Percentiles rank a stretch among this genome's conserved stretches.
Conservation (phyloP, 2,329 filamentous ascomycete genomes). For the Fusarium sp. region DNA sequence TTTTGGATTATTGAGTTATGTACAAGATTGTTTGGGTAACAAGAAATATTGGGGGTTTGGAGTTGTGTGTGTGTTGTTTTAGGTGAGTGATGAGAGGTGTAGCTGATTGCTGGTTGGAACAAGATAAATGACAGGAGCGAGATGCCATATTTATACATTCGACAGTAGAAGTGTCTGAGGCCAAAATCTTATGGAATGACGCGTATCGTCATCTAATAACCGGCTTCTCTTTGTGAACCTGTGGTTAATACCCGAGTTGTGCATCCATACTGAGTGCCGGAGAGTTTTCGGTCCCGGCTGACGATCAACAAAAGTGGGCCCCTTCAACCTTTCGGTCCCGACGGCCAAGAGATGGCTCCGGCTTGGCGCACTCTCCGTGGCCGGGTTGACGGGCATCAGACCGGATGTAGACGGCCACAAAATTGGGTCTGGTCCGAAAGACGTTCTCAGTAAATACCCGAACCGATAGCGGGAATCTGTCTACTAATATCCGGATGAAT, state of each 20-base stretch:
- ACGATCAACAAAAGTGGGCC: not conserved
- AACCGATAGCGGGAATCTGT: no score
- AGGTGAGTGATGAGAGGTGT: not conserved
- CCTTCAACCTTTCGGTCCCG: not conserved
- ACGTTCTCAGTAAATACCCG: no score
- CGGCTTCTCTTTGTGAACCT: not conserved
- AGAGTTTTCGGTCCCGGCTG: not conserved
- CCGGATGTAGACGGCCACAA: no score
- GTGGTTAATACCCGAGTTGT: not conserved
- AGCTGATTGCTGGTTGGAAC: not conserved
- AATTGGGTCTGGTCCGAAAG: no score
- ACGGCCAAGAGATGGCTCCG: not conserved
- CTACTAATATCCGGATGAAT: no score
- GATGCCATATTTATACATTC: no score
- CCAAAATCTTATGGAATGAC: no score
- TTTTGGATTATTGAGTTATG: not conserved
- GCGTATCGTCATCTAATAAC: no score
- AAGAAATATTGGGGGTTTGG: not conserved
- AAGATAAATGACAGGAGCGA: not conserved
- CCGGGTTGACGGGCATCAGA: not conserved
- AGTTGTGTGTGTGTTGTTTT: not conserved
- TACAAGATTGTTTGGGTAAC: not conserved
- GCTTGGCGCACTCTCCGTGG: not conserved
- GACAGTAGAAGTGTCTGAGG: no score
- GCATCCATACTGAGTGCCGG: not conserved